Percentiles rank a stretch among this genome's conserved stretches.
These are phyloP conservation scores for Corniculantispora saksenae DNA, from an alignment of 2,329 filamentous ascomycete species.

Conservation along the genomic window DNA sequence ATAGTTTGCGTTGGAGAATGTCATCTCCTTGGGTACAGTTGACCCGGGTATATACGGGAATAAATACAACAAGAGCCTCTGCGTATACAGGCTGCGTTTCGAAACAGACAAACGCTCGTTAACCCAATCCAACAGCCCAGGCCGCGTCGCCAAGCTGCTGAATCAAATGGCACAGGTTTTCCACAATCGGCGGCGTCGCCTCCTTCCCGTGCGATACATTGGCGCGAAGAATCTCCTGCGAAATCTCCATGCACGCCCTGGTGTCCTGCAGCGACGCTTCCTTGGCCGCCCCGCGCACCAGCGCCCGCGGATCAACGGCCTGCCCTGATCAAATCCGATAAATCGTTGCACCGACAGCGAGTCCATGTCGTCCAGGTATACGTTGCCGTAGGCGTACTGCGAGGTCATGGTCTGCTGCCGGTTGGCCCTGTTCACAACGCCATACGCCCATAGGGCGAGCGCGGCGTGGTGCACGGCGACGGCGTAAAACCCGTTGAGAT, in stretches of 20 bases:
- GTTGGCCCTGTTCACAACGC: slow-evolving; percentile 54
- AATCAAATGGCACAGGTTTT: slow-evolving; percentile 66
- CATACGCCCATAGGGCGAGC: slow-evolving; percentile 69
- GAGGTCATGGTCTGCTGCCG: slow-evolving; percentile 32
- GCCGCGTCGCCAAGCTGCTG: slow-evolving; percentile 59
- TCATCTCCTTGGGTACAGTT: neutral
- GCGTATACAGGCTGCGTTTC: neutral
- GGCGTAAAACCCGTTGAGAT: slow-evolving; percentile 66
- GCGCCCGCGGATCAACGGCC: slow-evolving; percentile 48
- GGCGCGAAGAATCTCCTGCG: slow-evolving; percentile 55
- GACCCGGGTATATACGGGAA: neutral
- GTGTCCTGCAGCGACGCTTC: slow-evolving; percentile 55
- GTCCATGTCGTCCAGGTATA: slow-evolving; percentile 60
- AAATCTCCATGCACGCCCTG: slow-evolving; percentile 57
- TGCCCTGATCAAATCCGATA: slow-evolving; percentile 55
- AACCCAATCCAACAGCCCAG: slow-evolving; percentile 37
- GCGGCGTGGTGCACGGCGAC: slow-evolving; percentile 69
- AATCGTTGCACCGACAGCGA: slow-evolving; percentile 57
- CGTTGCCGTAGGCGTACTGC: slow-evolving; percentile 38
- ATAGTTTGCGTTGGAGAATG: neutral
- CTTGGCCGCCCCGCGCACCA: slow-evolving; percentile 29
- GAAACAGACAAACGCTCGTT: neutral
- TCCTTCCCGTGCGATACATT: slow-evolving; percentile 51
- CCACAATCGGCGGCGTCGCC: slow-evolving; percentile 60
- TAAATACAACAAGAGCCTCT: neutral